Base-by-base conservation (phyloP, 768 basidiomycete genomes). In the Erythrobasidium yunnanense region DNA sequence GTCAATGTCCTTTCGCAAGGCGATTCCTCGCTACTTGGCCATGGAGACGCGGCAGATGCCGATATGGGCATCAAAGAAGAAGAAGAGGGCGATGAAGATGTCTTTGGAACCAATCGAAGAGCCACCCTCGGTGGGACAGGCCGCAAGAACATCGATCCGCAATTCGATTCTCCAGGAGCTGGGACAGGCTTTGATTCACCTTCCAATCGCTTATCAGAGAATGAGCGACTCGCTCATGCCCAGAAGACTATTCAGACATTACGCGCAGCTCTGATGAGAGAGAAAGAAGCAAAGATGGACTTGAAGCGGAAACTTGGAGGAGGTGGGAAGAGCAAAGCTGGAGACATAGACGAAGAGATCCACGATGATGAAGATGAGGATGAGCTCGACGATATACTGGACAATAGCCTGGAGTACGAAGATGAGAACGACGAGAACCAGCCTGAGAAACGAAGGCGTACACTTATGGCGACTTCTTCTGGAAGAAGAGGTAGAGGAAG, bases 241-340 rank as follows among this genome's bases (percentile, higher is more conserved):
- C 88, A 91, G 75, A 80, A 89, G 67, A 88, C 89, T 72, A 85
- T 91, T 72, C 81, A 80, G 68, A 89, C 88, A 17, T 82, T 91
- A 67, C 87, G 88, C 72, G 83, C 85, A 52, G 84, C 85, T 0
- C 75, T 91, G 56, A 83, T 84, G 72, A 81, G 88, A 66, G 90
- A 91, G 81, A 90, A 89, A 77, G 85, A 88, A 78, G 78, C 84
- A 62, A 83, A 85, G 33, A 82, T 88, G 73, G 85, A 85, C 58
- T 83, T 83, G 66, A 79, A 78, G 72, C 78, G 83, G 63, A 80
- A 80, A 73, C 76, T 85, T 25, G 80, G 81, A 56, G 65, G 58
- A 8, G 76, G 79, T 8, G 76, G 77, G 2, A 75, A 76, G 18
- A 78, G 79, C 4, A 71, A 74, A 27, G 78, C 75, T 46, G 78